Conservation (phyloP, 2,329 filamentous ascomycete species). For the Bipolaris cookei region DNA sequence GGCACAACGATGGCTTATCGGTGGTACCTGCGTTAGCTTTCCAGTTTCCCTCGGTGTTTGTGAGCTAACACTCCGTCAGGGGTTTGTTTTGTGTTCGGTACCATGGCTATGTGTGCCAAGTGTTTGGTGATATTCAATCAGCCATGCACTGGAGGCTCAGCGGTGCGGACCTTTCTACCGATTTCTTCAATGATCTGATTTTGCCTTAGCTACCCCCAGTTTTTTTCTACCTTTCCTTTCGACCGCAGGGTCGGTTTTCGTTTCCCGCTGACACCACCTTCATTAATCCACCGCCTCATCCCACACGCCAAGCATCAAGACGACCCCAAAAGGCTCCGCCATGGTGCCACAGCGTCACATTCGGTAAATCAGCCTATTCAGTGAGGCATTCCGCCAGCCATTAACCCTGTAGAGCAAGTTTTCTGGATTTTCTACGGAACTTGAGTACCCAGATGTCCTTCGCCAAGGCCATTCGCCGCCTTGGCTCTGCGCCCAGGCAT, state of each 20-base stretch:
- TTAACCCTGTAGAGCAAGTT: slow-evolving; percentile 11
- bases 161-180: too few species aligned
- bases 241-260: neutral
- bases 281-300: slow-evolving; percentile 6
- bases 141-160: neutral
- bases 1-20: neutral
- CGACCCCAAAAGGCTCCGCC: slow-evolving; percentile 9
- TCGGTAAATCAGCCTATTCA: slow-evolving; percentile 5
- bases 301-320: slow-evolving; percentile 7
- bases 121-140: neutral
- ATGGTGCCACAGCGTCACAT: slow-evolving; percentile 10
- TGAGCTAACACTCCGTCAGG: neutral
- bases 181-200: neutral
- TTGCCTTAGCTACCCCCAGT: neutral
- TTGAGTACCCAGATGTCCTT: slow-evolving; percentile 37
- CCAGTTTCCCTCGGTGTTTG: neutral
- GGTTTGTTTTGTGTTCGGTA: neutral
- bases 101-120: neutral
- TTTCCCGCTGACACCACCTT: slow-evolving; percentile 4
- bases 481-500: slow-evolving; percentile 30
- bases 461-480: slow-evolving; percentile 32
- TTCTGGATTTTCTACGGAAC: slow-evolving; percentile 14
- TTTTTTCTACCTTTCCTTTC: neutral
- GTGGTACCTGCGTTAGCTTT: slow-evolving; percentile 14
- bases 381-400: slow-evolving; percentile 10